Evolutionary conservation across 2,329 filamentous ascomycete species (phyloP).

Genomic region (Metarhizium humberi): DNA sequence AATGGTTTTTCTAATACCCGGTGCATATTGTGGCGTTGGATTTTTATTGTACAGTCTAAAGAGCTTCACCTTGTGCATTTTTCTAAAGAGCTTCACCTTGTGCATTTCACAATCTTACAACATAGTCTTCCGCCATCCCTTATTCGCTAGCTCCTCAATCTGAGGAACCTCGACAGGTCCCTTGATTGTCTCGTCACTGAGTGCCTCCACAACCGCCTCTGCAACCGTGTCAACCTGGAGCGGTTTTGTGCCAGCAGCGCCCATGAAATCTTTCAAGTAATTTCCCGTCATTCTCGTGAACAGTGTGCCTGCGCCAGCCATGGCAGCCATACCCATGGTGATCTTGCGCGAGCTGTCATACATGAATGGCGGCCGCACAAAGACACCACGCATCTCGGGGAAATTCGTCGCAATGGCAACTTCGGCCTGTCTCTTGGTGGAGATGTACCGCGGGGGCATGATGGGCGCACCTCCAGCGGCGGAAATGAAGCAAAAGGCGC

Average conservation of each 20-base stretch:
- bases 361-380: slow-evolving; percentile 78
- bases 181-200: slow-evolving; percentile 61
- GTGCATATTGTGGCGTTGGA: neutral
- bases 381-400: slow-evolving; percentile 67
- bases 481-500: slow-evolving; percentile 78
- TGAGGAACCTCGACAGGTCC: slow-evolving; percentile 70
- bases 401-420: slow-evolving; percentile 62
- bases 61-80: slow-evolving; percentile 5
- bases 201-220: slow-evolving; percentile 80
- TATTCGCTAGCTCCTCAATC: slow-evolving; percentile 73
- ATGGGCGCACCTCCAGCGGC: slow-evolving; percentile 80
- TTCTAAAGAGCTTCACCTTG: slow-evolving; percentile 15
- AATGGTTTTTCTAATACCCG: slow-evolving; percentile 6
- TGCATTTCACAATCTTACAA: slow-evolving; percentile 44
- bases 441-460: slow-evolving; percentile 76
- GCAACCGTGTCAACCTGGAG: slow-evolving; percentile 80
- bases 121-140: slow-evolving; percentile 87
- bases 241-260: slow-evolving; percentile 75
- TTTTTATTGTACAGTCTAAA: slow-evolving; percentile 24
- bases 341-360: slow-evolving; percentile 76
- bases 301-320: slow-evolving; percentile 63
- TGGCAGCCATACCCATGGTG: slow-evolving; percentile 75
- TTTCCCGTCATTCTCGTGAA: slow-evolving; percentile 74
- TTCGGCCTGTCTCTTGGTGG: slow-evolving; percentile 88
- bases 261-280: slow-evolving; percentile 66